A percentile compares a stretch with the other conserved stretches of the same genome.
These are phyloP conservation scores for Begonia masoniana DNA, from an alignment of 306 rosid genomes.

Conservation along the genomic window DNA sequence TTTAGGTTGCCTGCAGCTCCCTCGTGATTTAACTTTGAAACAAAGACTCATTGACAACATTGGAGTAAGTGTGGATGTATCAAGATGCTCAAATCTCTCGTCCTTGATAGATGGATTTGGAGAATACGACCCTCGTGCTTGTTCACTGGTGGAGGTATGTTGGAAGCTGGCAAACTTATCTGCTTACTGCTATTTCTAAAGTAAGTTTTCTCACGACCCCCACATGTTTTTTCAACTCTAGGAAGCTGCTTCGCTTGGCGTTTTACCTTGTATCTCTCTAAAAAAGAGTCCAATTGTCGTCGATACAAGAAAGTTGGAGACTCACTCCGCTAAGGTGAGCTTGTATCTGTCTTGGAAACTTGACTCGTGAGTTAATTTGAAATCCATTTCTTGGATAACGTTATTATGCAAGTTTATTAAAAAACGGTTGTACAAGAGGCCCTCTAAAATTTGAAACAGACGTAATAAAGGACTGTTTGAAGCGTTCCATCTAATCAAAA, in stretches of 20 bases:
- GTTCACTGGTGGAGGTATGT: conserved; percentile 84
- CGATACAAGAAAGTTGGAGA: conserved; percentile 50
- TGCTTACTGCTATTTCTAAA: conserved; percentile 1
- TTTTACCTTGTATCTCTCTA: conserved; percentile 62
- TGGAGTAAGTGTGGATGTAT: conserved; percentile 39
- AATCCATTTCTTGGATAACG: background rate
- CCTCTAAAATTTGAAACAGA: no score
- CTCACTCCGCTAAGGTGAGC: conserved; percentile 74
- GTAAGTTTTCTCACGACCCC: conserved; percentile 11
- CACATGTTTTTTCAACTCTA: conserved; percentile 22
- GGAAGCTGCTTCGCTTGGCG: conserved; percentile 94
- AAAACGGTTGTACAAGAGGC: no score
- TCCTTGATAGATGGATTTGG: conserved; percentile 88
- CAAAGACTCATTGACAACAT: conserved; percentile 55
- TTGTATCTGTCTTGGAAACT: background rate
- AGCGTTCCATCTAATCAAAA: no score
- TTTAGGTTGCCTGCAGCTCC: conserved; percentile 83
- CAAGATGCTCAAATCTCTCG: conserved; percentile 47
- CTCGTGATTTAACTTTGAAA: conserved; percentile 45
- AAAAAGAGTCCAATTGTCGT: conserved; percentile 60
- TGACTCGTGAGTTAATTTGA: background rate
- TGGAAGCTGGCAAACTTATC: conserved; percentile 11
- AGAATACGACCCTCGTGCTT: conserved; percentile 85
- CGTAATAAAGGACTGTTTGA: no score
- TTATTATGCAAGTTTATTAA: background rate